Conservation (phyloP, 345 rosid species). For the Camelina laxa region DNA sequence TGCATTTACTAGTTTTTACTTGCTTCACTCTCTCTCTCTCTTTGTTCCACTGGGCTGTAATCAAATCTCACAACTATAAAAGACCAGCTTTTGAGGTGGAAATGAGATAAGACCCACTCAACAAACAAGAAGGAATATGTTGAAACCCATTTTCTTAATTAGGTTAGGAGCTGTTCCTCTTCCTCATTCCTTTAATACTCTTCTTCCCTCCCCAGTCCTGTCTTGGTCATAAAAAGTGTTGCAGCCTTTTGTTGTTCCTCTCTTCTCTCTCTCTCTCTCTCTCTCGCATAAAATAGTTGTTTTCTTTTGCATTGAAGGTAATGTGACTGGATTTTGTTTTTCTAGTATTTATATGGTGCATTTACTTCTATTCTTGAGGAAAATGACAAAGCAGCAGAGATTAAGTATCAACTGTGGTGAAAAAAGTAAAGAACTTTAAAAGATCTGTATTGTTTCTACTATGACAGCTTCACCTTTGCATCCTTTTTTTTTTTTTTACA, state of each 20-base stretch:
- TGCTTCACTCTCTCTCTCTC: constrained; percentile 23
- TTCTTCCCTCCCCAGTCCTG: constrained; percentile 40
- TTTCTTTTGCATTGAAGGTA: constrained; percentile 23
- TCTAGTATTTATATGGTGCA: neutral
- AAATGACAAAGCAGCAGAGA: constrained; percentile 31
- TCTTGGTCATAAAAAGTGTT: constrained; percentile 49
- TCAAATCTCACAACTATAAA: constrained; percentile 41
- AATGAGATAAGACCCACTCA: constrained; percentile 41
- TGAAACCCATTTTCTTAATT: constrained; percentile 42
- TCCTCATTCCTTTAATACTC: constrained; percentile 50
- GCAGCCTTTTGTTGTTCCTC: constrained; percentile 46
- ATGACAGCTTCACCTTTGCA: constrained; percentile 11
- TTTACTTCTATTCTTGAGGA: constrained; percentile 27
- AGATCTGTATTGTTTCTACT: neutral
- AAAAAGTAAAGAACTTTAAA: constrained; percentile 15
- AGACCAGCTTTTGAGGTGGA: constrained; percentile 44
- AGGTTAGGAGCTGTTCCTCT: constrained; percentile 49
- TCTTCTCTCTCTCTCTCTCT: constrained; percentile 3
- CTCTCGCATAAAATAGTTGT: constrained; percentile 28
- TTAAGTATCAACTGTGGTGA: constrained; percentile 20
- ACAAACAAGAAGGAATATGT: constrained; percentile 46
- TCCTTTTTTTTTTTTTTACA: constrained; percentile 11
- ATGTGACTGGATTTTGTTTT: constrained; percentile 5
- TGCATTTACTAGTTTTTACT: constrained; percentile 38
- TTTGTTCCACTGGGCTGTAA: constrained; percentile 22